phyloP scores from a whole-genome alignment of 2,329 filamentous ascomycete genomes.

The Colletotrichum nymphaeae region DNA sequence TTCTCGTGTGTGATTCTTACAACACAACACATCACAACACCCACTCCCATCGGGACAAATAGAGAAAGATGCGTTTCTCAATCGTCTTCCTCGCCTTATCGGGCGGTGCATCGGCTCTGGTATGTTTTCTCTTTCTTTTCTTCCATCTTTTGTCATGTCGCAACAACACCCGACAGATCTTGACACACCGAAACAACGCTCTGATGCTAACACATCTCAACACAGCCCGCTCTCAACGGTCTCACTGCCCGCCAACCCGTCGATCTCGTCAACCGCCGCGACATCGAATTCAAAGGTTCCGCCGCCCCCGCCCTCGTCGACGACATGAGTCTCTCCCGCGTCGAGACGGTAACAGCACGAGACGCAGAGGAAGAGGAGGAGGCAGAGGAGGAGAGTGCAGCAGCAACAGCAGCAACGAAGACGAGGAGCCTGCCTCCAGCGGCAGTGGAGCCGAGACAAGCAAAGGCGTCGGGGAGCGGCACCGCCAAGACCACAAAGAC shows the following conservation, averaged over 20 bases:
- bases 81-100: conserved; percentile 25
- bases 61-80: conserved; percentile 24
- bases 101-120: conserved; percentile 26
- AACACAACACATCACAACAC: neutral
- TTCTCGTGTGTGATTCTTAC: neutral
- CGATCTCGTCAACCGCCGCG: conserved; percentile 9
- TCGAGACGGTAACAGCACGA: neutral
- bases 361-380: neutral
- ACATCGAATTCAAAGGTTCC: conserved; percentile 2
- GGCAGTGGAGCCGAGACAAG: neutral
- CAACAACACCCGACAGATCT: neutral
- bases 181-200: neutral
- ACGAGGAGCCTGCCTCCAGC: neutral
- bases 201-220: neutral
- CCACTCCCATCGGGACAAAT: neutral
- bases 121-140: neutral
- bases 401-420: neutral
- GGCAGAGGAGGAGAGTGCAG: no score
- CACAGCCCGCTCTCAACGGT: conserved; percentile 9
- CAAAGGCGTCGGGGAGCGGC: neutral
- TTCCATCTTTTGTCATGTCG: no score
- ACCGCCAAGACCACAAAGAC: neutral
- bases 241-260: conserved; percentile 4
- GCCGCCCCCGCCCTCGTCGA: neutral
- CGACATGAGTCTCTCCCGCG: conserved; percentile 3